Percentiles rank a stretch among this genome's conserved stretches.
These are phyloP conservation scores for Phytopythium sindhum DNA, from an alignment of 352 stramenopile species.

Conservation along the genomic window DNA sequence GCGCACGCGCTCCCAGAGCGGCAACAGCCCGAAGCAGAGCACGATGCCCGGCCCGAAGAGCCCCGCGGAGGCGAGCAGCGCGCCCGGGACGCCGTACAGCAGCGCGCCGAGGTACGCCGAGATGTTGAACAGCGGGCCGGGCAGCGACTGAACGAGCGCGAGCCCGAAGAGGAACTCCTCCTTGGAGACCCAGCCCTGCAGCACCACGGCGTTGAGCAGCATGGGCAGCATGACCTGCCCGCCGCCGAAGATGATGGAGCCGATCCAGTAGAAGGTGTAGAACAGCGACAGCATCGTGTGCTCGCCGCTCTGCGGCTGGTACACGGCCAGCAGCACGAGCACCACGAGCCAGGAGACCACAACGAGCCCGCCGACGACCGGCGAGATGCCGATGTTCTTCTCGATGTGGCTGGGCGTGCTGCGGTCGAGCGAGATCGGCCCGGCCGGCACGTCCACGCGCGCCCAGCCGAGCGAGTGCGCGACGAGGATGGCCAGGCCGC, in stretches of 20 bases:
- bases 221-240: conserved; percentile 93
- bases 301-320: conserved; percentile 36
- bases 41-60: conserved; percentile 92
- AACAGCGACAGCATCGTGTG: conserved; percentile 68
- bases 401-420: conserved; percentile 34
- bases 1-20: conserved; percentile 90
- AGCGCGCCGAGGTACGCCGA: conserved; percentile 89
- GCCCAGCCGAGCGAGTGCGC: conserved; percentile 37
- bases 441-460: conserved; percentile 11
- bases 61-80: conserved; percentile 82
- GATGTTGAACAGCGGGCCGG: conserved; percentile 95
- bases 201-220: conserved; percentile 80
- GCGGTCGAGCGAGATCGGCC: conserved; percentile 18
- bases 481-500: conserved; percentile 66
- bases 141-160: conserved; percentile 90
- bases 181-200: conserved; percentile 88
- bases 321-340: conserved; percentile 55
- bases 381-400: conserved; percentile 85
- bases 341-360: conserved; percentile 76
- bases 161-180: conserved; percentile 93
- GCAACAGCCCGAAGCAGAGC: conserved; percentile 89
- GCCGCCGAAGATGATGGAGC: conserved; percentile 94
- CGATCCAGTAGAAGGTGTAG: conserved; percentile 93
- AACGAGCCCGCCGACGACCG: conserved; percentile 67
- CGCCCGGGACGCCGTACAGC: conserved; percentile 82